Conservation (phyloP, 805 yeast species). For the Saccharomycopsis javanensis region DNA sequence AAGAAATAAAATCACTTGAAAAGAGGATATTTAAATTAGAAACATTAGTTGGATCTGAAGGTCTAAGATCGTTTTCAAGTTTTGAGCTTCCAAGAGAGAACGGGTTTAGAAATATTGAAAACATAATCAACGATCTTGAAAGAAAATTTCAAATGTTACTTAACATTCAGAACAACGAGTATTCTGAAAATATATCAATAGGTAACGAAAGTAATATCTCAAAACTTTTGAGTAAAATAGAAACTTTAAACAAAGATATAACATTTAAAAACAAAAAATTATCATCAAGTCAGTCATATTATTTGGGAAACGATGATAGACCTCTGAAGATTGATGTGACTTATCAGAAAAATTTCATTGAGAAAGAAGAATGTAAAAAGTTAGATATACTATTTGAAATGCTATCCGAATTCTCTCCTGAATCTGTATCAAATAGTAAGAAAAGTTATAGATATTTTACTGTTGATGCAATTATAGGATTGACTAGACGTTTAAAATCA, state of each 20-base stretch:
- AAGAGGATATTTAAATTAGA: conserved; percentile 13
- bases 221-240: conserved; percentile 11
- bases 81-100: neutral
- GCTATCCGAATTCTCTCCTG: neutral
- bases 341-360: neutral
- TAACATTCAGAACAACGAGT: conserved; percentile 1
- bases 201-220: conserved; percentile 12
- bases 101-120: conserved; percentile 12
- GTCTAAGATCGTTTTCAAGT: conserved; percentile 1
- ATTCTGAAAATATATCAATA: neutral
- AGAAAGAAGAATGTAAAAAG: conserved; percentile 3
- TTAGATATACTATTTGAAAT: conserved; percentile 1
- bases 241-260: conserved; percentile 16
- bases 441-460: neutral
- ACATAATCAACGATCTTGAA: conserved; percentile 13
- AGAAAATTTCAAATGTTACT: conserved; percentile 14
- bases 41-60: conserved; percentile 15
- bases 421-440: neutral
- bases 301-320: neutral
- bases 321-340: neutral
- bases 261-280: conserved; percentile 15
- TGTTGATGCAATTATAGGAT: neutral
- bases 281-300: conserved; percentile 12
- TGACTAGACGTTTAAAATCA: conserved; percentile 13
- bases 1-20: conserved; percentile 14